Conservation (phyloP, 345 rosid species). For the Populus alba region DNA sequence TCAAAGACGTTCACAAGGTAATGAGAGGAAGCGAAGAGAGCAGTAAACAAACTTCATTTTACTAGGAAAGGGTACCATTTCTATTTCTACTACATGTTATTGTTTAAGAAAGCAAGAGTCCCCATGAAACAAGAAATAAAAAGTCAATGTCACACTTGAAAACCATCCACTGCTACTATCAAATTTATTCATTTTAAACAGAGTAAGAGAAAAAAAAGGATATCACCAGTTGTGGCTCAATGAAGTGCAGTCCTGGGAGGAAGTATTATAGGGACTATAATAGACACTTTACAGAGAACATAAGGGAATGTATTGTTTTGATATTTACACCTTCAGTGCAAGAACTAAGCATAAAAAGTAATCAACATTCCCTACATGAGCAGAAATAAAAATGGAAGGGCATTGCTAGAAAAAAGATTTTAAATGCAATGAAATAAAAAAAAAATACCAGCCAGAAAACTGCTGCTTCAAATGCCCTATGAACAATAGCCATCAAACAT, state of each 20-base stretch:
- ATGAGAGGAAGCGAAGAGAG: slow-evolving; percentile 14
- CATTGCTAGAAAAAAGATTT: neutral
- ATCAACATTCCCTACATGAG: neutral
- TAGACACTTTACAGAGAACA: neutral
- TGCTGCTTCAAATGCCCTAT: slow-evolving; percentile 89
- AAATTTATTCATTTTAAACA: neutral
- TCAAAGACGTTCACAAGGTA: slow-evolving; percentile 14
- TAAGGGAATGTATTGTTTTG: neutral
- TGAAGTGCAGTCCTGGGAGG: neutral
- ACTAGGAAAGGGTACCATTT: slow-evolving; percentile 1
- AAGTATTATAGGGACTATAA: neutral
- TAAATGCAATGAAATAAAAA: neutral
- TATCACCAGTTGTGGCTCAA: neutral
- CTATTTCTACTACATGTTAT: neutral
- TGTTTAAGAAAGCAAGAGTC: neutral
- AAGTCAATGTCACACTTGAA: neutral
- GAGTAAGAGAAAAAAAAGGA: neutral
- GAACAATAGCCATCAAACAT: slow-evolving; percentile 90
- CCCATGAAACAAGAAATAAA: neutral
- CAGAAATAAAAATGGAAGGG: slow-evolving; percentile 4
- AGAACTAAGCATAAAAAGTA: neutral
- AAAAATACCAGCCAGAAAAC: slow-evolving; percentile 80
- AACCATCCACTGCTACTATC: neutral
- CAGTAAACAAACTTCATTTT: slow-evolving; percentile 3
- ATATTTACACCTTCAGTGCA: neutral